Conservation (phyloP, 441 rosid genomes). For the Aleurites moluccanus region DNA sequence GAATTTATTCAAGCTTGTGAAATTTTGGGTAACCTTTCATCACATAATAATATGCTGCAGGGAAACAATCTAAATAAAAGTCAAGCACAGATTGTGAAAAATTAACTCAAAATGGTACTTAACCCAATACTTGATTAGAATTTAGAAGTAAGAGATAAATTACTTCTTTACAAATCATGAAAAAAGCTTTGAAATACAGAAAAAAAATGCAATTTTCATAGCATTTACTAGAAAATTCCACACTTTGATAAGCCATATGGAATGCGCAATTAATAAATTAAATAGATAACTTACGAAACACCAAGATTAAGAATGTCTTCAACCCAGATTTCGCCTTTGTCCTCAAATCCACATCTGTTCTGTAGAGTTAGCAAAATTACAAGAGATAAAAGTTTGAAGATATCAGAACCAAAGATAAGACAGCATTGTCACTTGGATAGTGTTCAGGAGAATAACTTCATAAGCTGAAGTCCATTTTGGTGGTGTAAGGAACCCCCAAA, state of each 20-base stretch:
- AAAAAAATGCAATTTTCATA: not conserved
- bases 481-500: not conserved
- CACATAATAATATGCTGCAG: not conserved
- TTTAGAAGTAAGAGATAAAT: not conserved
- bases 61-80: not conserved
- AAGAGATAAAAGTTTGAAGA: slow-evolving; percentile 11
- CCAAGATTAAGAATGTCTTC: slow-evolving; percentile 94
- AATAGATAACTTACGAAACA: slow-evolving; percentile 67
- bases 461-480: not conserved
- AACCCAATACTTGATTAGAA: not conserved
- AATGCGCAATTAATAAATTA: not conserved
- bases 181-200: not conserved
- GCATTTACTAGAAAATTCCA: not conserved
- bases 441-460: not conserved
- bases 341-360: slow-evolving; percentile 96
- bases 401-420: slow-evolving; percentile 9
- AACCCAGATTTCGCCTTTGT: slow-evolving; percentile 89
- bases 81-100: not conserved
- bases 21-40: not conserved
- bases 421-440: not conserved
- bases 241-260: not conserved
- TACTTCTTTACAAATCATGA: not conserved
- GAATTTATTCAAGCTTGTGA: slow-evolving; percentile 3
- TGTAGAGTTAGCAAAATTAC: slow-evolving; percentile 38
- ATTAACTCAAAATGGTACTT: not conserved